These are phyloP conservation scores for Kodamaea fukazawae DNA, from an alignment of 805 yeast genomes.

Conservation along the genomic window DNA sequence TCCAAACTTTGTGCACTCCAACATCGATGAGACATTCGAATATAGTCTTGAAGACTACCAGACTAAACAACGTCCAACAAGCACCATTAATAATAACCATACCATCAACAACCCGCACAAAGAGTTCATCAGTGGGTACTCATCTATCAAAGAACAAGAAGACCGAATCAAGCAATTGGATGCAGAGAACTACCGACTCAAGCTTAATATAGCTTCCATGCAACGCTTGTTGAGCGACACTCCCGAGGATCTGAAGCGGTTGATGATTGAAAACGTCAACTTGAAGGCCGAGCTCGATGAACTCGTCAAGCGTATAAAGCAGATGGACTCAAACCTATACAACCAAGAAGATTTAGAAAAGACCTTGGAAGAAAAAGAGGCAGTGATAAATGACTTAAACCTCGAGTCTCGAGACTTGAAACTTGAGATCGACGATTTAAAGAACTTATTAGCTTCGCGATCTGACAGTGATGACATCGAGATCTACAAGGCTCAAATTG, in stretches of 20 bases:
- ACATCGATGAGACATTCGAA: slow-evolving; percentile 8
- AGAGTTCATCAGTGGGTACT: slow-evolving; percentile 10
- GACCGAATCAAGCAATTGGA: slow-evolving; percentile 17
- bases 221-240: slow-evolving; percentile 21
- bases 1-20: slow-evolving; percentile 7
- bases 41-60: too few species aligned
- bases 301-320: slow-evolving; percentile 4
- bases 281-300: slow-evolving; percentile 10
- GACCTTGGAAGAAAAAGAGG: background rate
- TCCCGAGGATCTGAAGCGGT: slow-evolving; percentile 20
- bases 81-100: too few species aligned
- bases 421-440: background rate
- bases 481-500: background rate
- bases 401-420: slow-evolving; percentile 1
- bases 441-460: background rate
- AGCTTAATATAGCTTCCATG: slow-evolving; percentile 24
- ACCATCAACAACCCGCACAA: background rate
- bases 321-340: background rate
- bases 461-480: background rate
- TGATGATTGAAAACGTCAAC: slow-evolving; percentile 21
- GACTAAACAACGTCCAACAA: too few species aligned
- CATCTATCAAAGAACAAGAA: slow-evolving; percentile 23
- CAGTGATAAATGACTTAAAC: background rate
- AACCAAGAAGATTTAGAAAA: background rate
- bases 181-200: slow-evolving; percentile 24